Evolutionary conservation across 2,329 filamentous ascomycete species (phyloP), one percentile per base, ranked within the genome.

Genomic region (Fusarium sp.): DNA sequence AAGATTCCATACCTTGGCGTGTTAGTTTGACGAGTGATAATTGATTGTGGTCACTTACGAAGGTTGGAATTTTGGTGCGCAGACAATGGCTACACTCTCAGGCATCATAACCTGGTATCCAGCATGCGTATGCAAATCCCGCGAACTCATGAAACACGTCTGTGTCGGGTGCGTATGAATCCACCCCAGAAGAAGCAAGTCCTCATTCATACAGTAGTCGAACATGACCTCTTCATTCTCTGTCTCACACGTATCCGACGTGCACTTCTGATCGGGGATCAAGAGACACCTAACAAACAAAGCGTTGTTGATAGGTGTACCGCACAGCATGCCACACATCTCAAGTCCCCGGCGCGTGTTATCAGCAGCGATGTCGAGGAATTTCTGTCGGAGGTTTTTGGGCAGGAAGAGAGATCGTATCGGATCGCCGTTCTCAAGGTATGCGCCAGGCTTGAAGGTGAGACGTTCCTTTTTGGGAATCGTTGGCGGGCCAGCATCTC

Each of bases 91-190:
- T 68, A 99, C 94, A 74, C 93, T 97, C 83, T 99, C 96, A 1
- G 94, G 91, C 81, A 98, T 88, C 94, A 98, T 98, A 64, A 96
- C 90, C 80, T 99, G 96, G 78, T 98, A 98, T 13, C 94, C 94
- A 5, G 91, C 91, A 77, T 97, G 95, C 0, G 97, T 99, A 77
- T 99, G 96, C 71, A 98, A 78, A 77, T 99, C 96, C 52, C 95
- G 86, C 51, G 92, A 96, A 78, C 94, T 97, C 93, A 99, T 97
- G 79, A 99, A 99, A 80, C 96, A 99, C 0, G 94, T 97, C 81
- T 99, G 96, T 0, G 92, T 94, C 0, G 96, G 96, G 79, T 99
- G 96, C 1, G 96, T 99, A 78, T 99, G 96, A 66, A 99, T 99
- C 96, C 96, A 99, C 41, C 95, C 95, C 7, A 97, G 86, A 56